These are phyloP conservation scores for Vitis amurensis DNA, from an alignment of 164 flowering plant genomes.

Conservation along the genomic window DNA sequence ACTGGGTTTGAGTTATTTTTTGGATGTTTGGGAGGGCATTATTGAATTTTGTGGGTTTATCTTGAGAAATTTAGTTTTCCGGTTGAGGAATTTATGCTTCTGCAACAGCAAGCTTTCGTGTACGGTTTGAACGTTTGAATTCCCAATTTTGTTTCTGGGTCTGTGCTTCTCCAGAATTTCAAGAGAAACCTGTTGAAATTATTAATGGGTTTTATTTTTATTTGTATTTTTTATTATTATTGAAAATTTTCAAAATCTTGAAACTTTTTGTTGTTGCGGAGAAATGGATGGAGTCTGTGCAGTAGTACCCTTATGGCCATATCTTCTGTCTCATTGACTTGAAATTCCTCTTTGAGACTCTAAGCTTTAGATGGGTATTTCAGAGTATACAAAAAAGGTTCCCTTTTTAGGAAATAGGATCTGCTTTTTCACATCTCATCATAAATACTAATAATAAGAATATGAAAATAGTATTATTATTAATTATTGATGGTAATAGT, in stretches of 20 bases:
- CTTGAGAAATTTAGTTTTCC: conserved; percentile 1
- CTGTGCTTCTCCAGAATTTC: conserved; percentile 17
- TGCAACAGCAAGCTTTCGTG: conserved; percentile 28
- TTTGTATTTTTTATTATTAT: background rate
- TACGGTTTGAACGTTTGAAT: conserved; percentile 32
- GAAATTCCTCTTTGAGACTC: conserved; percentile 32
- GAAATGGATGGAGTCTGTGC: conserved; percentile 16
- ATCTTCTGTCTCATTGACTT: conserved; percentile 32
- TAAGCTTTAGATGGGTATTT: conserved; percentile 41
- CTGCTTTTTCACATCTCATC: conserved; percentile 38
- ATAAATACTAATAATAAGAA: conserved; percentile 10
- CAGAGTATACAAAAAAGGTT: conserved; percentile 37
- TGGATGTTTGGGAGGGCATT: background rate
- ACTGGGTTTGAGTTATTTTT: background rate
- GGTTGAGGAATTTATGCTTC: conserved; percentile 17
- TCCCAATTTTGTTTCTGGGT: conserved; percentile 18
- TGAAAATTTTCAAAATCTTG: background rate
- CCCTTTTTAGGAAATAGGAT: conserved; percentile 51
- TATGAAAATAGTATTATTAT: background rate
- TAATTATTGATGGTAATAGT: background rate
- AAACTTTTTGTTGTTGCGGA: background rate
- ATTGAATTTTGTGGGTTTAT: conserved; percentile 1
- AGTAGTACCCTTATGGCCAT: conserved; percentile 8
- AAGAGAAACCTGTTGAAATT: background rate
- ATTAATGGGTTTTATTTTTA: background rate